phyloP scores from a whole-genome alignment of 2,329 filamentous ascomycete genomes.

The Curvularia verruculosa region DNA sequence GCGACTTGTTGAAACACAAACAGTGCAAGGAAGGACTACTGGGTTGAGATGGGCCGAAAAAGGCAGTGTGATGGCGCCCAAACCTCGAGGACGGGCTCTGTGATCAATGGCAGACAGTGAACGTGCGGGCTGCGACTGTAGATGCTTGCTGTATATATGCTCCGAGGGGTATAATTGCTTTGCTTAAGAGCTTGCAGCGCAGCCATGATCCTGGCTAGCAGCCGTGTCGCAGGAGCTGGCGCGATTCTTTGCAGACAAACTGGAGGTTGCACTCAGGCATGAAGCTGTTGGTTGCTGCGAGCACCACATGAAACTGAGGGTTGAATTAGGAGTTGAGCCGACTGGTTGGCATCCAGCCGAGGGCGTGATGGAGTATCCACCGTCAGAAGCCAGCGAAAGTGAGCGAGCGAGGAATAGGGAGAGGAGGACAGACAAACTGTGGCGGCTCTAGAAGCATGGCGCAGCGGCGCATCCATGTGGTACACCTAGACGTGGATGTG shows the following conservation, averaged over 20 bases:
- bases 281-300: not conserved
- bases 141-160: conserved; percentile 16
- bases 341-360: not conserved
- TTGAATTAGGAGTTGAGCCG: not conserved
- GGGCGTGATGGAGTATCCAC: not conserved
- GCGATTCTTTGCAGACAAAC: conserved; percentile 13
- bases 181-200: conserved; percentile 23
- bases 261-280: not conserved
- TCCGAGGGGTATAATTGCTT: conserved; percentile 24
- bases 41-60: conserved; percentile 3
- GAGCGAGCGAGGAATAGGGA: not conserved
- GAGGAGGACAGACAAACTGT: not conserved
- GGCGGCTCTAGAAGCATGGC: not conserved
- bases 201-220: conserved; percentile 22
- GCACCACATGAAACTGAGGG: not conserved
- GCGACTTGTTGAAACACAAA: conserved; percentile 8
- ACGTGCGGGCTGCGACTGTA: conserved; percentile 5
- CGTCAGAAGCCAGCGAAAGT: not conserved
- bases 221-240: conserved; percentile 12
- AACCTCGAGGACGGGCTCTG: conserved; percentile 5
- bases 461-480: not conserved
- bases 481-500: not conserved
- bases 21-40: conserved; percentile 4
- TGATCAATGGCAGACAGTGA: conserved; percentile 3
- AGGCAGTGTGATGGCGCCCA: conserved; percentile 1